Conservation (phyloP, 73 alveolate genomes). For the Vitrella brassicaformis region DNA sequence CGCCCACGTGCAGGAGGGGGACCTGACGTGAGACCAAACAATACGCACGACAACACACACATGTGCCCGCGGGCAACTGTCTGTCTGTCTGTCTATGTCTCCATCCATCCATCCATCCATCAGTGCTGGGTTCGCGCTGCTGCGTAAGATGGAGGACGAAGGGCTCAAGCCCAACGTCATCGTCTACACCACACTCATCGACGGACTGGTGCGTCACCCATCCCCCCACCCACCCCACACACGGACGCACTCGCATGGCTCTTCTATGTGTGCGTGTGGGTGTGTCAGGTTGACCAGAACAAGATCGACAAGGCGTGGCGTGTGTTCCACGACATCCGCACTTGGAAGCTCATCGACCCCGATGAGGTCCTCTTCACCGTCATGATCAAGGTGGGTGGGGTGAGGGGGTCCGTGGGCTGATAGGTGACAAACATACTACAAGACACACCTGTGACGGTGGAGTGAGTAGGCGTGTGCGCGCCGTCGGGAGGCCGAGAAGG, state of each 20-base stretch:
- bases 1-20: not conserved
- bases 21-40: not conserved
- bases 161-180: constrained; percentile 19
- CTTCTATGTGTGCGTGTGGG: not conserved
- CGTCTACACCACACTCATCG: constrained; percentile 20
- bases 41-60: too few relatives aligned
- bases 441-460: too few relatives aligned
- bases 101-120: too few relatives aligned
- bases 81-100: too few relatives aligned
- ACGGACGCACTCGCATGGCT: not conserved
- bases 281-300: not conserved
- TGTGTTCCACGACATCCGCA: constrained; percentile 13
- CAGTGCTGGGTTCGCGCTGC: constrained; percentile 8
- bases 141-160: constrained; percentile 34
- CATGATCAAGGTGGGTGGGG: constrained; percentile 29
- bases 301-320: constrained; percentile 17
- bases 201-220: constrained; percentile 7
- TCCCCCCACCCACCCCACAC: too few relatives aligned
- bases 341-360: constrained; percentile 30
- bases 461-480: too few relatives aligned
- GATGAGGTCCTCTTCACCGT: constrained; percentile 36
- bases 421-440: too few relatives aligned
- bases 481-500: not conserved
- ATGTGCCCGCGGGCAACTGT: too few relatives aligned
- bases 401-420: constrained; percentile 3